These are phyloP conservation scores for Colletotrichum sublineola DNA, from an alignment of 2,329 filamentous ascomycete genomes.

Conservation along the genomic window DNA sequence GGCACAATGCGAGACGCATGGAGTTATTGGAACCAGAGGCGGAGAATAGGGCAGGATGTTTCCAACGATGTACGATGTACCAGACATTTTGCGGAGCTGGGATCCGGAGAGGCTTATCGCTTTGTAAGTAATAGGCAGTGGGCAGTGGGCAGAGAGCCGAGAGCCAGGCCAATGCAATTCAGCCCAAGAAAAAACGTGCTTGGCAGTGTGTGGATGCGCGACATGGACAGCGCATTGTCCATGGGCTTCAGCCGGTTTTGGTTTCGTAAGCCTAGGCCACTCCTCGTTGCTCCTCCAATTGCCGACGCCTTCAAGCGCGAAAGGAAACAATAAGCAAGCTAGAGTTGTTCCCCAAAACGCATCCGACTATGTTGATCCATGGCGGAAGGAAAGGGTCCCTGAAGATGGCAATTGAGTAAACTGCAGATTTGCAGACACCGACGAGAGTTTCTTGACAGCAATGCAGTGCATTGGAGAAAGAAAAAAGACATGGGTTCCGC, in stretches of 20 bases:
- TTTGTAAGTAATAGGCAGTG: no score
- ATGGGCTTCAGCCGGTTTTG: conserved; percentile 15
- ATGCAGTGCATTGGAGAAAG: neutral
- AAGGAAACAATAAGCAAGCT: conserved; percentile 2
- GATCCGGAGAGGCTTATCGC: neutral
- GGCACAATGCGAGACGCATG: neutral
- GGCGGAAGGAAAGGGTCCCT: conserved; percentile 6
- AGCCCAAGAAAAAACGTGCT: conserved; percentile 33
- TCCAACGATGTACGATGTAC: neutral
- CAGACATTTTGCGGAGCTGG: neutral
- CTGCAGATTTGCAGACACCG: neutral
- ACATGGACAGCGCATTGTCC: conserved; percentile 18
- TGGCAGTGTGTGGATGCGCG: conserved; percentile 28
- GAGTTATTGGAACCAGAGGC: neutral
- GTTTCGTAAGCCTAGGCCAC: conserved; percentile 33
- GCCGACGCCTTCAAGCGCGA: neutral
- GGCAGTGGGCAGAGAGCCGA: neutral
- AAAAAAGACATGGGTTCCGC: conserved; percentile 19
- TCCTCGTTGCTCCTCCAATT: neutral
- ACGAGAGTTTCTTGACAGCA: neutral
- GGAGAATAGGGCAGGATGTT: neutral
- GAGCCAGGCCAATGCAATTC: conserved; percentile 28
- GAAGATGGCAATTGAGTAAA: neutral
- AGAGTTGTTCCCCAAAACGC: neutral
- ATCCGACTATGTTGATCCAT: conserved; percentile 9